A percentile compares a stretch with the other conserved stretches of the same genome.
phyloP scores from a whole-genome alignment of 176 grass and related monocot genomes.

The maize (Zea mays) region Zm-B73-REFERENCE-NAM-5.0 NC_050100.1:209911001-209911500 shows the following conservation, averaged over 20 bases:
- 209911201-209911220: constrained; percentile 30
- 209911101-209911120: neutral
- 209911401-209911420: constrained; percentile 60
- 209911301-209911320: constrained; percentile 40
- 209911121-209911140: neutral
- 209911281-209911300: constrained; percentile 31
- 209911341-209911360: constrained; percentile 62
- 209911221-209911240: constrained; percentile 30
- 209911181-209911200: neutral
- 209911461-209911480: constrained; percentile 37
- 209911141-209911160: neutral
- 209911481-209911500: neutral
- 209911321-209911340: constrained; percentile 57
- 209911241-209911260: constrained; percentile 54
- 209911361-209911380: constrained; percentile 55
- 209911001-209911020: constrained; percentile 57
- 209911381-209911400: constrained; percentile 59
- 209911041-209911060: constrained; percentile 60
- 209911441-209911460: constrained; percentile 39
- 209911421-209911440: constrained; percentile 72
- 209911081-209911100: constrained; percentile 15
- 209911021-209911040: constrained; percentile 61
- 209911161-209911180: neutral
- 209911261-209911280: constrained; percentile 42
- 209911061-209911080: constrained; percentile 22